These are phyloP conservation scores for Metschnikowia sp. DNA, from an alignment of 805 yeast species.

Conservation along the genomic window DNA sequence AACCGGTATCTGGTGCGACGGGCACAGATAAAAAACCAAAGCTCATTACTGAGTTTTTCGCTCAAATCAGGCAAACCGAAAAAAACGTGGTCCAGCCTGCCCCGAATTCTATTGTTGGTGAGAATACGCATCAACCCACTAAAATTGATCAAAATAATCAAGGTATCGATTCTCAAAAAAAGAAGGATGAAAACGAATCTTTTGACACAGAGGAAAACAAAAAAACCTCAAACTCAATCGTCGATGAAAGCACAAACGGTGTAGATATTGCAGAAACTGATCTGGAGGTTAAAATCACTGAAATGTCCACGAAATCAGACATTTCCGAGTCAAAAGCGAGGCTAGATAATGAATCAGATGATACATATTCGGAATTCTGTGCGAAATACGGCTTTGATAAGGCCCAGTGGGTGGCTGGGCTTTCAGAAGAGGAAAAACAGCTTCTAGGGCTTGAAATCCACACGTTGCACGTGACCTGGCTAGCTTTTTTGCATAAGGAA, in stretches of 20 bases:
- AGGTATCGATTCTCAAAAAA: background rate
- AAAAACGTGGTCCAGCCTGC: background rate
- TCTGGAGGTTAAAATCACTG: background rate
- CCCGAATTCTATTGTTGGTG: background rate
- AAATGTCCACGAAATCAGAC: background rate
- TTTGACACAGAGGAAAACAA: background rate
- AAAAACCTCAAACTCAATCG: background rate
- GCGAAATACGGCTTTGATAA: conserved; percentile 41
- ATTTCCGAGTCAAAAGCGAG: background rate
- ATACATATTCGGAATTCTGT: background rate
- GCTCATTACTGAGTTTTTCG: conserved; percentile 18
- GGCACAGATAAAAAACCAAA: conserved; percentile 8
- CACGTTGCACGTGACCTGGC: conserved; percentile 77
- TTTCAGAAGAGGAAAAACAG: conserved; percentile 45
- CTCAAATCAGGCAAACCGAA: background rate
- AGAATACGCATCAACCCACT: background rate
- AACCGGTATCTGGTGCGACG: background rate
- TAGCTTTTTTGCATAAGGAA: conserved; percentile 62
- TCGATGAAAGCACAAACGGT: background rate
- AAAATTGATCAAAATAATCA: background rate
- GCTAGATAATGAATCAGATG: background rate
- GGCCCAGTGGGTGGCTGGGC: conserved; percentile 45
- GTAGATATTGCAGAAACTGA: too few species aligned
- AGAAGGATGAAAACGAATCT: background rate
- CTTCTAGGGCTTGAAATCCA: conserved; percentile 65